A percentile compares a stretch with the other conserved stretches of the same genome.
These are phyloP conservation scores for Lachnum nothofagi DNA, from an alignment of 2,329 filamentous ascomycete species.

Conservation along the genomic window DNA sequence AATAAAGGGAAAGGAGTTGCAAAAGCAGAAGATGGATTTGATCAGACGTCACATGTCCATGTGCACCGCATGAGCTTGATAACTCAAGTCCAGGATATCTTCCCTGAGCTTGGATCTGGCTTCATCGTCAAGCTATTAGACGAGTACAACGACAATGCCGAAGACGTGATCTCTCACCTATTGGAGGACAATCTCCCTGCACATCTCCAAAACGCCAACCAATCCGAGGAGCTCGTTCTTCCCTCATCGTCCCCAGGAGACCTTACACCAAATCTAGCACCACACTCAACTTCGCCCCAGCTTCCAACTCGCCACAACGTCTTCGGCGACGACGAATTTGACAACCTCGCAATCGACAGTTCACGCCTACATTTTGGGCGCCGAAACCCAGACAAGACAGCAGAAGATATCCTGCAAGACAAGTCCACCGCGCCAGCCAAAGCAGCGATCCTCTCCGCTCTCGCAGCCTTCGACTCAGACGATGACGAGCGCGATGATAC, in stretches of 20 bases:
- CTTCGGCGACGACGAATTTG: slow-evolving; percentile 76
- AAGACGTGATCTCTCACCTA: slow-evolving; percentile 75
- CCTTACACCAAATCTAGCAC: slow-evolving; percentile 45
- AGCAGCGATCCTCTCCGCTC: slow-evolving; percentile 79
- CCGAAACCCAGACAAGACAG: slow-evolving; percentile 54
- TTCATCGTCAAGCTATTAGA: slow-evolving; percentile 78
- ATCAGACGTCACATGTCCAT: slow-evolving; percentile 40
- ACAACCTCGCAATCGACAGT: slow-evolving; percentile 61
- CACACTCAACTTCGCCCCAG: slow-evolving; percentile 54
- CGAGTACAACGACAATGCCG: slow-evolving; percentile 70
- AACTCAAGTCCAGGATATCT: slow-evolving; percentile 87
- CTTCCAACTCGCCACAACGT: slow-evolving; percentile 62
- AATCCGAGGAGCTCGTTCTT: slow-evolving; percentile 47
- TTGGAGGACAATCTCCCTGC: slow-evolving; percentile 71
- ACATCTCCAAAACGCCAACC: slow-evolving; percentile 60
- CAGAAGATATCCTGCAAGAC: slow-evolving; percentile 67
- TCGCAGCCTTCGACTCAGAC: slow-evolving; percentile 85
- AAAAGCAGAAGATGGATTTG: slow-evolving; percentile 34
- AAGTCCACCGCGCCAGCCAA: slow-evolving; percentile 64
- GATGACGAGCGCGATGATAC: slow-evolving; percentile 97
- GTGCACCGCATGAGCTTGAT: slow-evolving; percentile 80
- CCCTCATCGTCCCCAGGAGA: slow-evolving; percentile 21
- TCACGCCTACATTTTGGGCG: slow-evolving; percentile 77
- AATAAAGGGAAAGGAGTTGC: slow-evolving; percentile 60
- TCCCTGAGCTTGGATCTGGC: slow-evolving; percentile 77